Evolutionary conservation across 345 rosid species (phyloP), one percentile per base, ranked within the genome.

Genomic region (Populus tremula): DNA sequence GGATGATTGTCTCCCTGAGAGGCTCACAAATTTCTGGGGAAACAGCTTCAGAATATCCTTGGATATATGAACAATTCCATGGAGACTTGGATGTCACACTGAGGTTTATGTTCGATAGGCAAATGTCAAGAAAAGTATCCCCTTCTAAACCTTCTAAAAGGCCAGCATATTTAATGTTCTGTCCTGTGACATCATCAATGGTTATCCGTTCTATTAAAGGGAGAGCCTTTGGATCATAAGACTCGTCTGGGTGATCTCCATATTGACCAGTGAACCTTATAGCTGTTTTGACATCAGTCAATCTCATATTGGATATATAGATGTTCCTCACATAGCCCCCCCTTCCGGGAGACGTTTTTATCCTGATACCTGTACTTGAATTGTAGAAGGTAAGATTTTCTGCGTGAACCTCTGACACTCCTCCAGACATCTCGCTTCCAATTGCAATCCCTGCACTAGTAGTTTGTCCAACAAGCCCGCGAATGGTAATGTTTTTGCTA

Each of bases 341-440:
- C 78, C 99, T 86, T 74, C 98, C 99, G 0, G 94, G 91, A 71
- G 99, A 86, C 27, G 98, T 93, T 86, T 96, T 96, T 82, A 96
- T 87, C 78, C 90, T 86, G 25, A 96, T 87, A 53, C 89, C 99
- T 0, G 88, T 87, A 25, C 71, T 87, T 17, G 99, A 86, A 77
- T 90, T 81, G 85, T 85, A 91, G 64, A 96, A 76, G 41, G 65
- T 76, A 36, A 96, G 78, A 77, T 92, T 84, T 84, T 89, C 85
- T 33, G 91, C 96, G 33, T 84, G 86, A 72, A 96, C 88, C 71
- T 91, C 94, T 0, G 97, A 93, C 54, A 96, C 94, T 29, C 98
- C 99, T 50, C 99, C 99, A 20, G 99, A 96, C 99, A 93, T 96
- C 84, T 96, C 98, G 25, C 99, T 96, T 71, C 99, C 99, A 2